Percentiles rank a stretch among this genome's conserved stretches.
Conservation (phyloP, 2,329 filamentous ascomycete genomes). For the Teratosphaeria nubilosa region DNA sequence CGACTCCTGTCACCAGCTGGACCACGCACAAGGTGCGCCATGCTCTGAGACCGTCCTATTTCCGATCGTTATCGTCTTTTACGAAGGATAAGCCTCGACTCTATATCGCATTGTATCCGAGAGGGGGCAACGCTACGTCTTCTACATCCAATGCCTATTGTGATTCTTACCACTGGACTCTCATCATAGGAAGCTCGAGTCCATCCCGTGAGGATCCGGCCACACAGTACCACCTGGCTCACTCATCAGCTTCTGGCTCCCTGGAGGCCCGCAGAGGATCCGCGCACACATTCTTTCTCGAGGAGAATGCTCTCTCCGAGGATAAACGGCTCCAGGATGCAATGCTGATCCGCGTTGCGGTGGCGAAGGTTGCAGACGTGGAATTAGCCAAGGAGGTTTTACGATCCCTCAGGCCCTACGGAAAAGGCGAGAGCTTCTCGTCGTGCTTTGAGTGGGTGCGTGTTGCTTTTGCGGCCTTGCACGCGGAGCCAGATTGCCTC, state of each 20-base stretch:
- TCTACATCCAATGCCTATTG: neutral
- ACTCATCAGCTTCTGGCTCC: neutral
- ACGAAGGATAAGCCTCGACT: neutral
- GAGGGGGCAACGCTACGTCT: neutral
- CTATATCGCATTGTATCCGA: neutral
- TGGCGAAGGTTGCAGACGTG: neutral
- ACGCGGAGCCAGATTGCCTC: neutral
- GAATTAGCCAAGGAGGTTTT: neutral
- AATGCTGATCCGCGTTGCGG: neutral
- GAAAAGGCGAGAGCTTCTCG: neutral
- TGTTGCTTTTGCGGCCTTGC: neutral
- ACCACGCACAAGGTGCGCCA: neutral
- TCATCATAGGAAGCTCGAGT: neutral
- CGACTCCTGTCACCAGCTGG: neutral
- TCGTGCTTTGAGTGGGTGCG: neutral
- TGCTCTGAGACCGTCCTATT: neutral
- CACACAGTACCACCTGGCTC: neutral
- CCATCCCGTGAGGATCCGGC: neutral
- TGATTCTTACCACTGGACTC: neutral
- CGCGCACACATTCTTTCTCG: neutral
- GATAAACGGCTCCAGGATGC: neutral
- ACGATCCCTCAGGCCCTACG: neutral
- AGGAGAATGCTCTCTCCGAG: neutral
- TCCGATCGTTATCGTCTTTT: neutral
- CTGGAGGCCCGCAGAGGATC: neutral